These are phyloP conservation scores for Acacia confusa DNA, from an alignment of 306 rosid genomes.

Conservation along the genomic window DNA sequence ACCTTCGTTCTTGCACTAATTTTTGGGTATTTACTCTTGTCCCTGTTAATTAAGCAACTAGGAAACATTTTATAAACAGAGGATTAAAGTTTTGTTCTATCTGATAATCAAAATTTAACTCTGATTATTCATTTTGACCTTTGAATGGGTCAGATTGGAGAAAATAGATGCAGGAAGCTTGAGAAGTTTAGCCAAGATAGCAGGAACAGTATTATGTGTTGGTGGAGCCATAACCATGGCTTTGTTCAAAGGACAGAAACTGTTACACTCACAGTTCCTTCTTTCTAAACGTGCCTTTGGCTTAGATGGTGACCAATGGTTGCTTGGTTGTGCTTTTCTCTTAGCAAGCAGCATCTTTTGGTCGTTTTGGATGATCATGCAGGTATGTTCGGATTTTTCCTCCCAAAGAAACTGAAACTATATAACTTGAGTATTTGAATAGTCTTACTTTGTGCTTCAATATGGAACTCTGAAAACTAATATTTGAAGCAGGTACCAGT, in stretches of 20 bases:
- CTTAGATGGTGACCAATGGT: neutral
- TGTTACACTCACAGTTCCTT: neutral
- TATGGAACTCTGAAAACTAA: neutral
- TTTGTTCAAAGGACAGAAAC: neutral
- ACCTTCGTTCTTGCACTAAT: conserved; percentile 67
- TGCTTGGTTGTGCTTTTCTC: neutral
- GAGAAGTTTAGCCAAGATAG: neutral
- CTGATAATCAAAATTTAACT: neutral
- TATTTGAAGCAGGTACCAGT: neutral
- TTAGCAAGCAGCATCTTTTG: neutral
- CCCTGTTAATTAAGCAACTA: neutral
- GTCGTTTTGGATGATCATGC: neutral
- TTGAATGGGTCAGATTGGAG: neutral
- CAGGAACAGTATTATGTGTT: neutral
- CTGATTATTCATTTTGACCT: neutral
- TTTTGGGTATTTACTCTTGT: conserved; percentile 47
- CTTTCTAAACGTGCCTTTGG: neutral
- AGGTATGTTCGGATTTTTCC: neutral
- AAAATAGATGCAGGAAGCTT: neutral
- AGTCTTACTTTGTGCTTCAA: neutral
- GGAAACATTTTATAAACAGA: neutral
- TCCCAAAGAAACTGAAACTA: neutral
- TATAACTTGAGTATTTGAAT: neutral
- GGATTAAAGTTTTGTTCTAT: neutral
- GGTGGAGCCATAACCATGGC: neutral